phyloP scores from a whole-genome alignment of 1,284 basidiomycete genomes.

The Fomes fomentarius region DNA sequence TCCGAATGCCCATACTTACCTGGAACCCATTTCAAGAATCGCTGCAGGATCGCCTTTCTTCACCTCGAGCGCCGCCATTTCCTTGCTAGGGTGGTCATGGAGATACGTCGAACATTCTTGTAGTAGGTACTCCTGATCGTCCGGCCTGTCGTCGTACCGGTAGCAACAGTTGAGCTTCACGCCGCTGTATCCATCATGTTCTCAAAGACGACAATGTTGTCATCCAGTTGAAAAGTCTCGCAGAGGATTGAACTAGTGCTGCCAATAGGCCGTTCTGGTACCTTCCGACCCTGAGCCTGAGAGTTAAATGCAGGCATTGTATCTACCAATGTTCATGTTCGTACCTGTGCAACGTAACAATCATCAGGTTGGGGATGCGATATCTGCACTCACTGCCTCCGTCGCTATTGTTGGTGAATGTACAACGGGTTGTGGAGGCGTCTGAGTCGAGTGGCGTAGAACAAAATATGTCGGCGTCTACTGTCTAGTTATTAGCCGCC shows the following conservation, averaged over 20 bases:
- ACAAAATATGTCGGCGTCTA: too few species aligned
- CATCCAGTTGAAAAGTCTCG: background rate
- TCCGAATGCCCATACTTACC: too few species aligned
- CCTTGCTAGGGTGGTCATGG: background rate
- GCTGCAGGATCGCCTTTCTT: background rate
- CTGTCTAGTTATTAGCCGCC: too few species aligned
- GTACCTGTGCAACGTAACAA: too few species aligned
- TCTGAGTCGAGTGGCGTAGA: too few species aligned
- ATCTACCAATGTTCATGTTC: too few species aligned
- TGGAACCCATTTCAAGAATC: background rate
- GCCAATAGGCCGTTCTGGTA: background rate
- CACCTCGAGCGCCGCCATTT: background rate
- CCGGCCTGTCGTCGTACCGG: background rate
- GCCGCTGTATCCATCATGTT: background rate
- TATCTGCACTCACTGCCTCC: too few species aligned
- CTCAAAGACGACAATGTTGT: background rate
- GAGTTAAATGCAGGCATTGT: too few species aligned
- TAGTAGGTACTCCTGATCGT: background rate
- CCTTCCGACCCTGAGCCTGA: too few species aligned
- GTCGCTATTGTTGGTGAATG: too few species aligned
- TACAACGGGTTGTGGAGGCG: too few species aligned
- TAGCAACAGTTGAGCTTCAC: constrained; percentile 4
- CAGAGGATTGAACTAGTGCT: background rate
- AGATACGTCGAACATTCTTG: constrained; percentile 1
- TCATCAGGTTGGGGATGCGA: too few species aligned